Conservation (phyloP, 2,329 filamentous ascomycete genomes). For the Cladophialophora chaetospira region DNA sequence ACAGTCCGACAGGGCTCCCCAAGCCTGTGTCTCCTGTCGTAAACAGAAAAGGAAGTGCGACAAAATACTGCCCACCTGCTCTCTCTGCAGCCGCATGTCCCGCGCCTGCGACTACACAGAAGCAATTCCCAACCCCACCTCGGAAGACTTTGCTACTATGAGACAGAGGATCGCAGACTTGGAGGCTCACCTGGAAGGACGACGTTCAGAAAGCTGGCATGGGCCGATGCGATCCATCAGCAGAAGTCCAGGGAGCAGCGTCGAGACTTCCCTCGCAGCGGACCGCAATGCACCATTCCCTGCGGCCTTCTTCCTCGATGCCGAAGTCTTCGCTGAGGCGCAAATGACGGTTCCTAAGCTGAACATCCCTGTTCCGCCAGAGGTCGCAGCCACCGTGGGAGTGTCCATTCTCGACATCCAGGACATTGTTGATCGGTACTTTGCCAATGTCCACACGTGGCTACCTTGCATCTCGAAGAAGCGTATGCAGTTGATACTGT, state of each 20-base stretch:
- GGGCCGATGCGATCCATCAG: constrained; percentile 23
- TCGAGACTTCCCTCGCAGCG: background rate
- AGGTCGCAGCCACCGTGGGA: constrained; percentile 28
- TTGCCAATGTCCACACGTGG: constrained; percentile 34
- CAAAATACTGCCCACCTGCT: constrained; percentile 53
- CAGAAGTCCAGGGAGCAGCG: constrained; percentile 10
- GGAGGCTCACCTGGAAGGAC: constrained; percentile 26
- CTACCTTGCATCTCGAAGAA: constrained; percentile 34
- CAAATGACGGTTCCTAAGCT: constrained; percentile 22
- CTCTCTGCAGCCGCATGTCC: constrained; percentile 46
- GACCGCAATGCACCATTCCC: constrained; percentile 24
- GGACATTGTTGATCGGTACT: constrained; percentile 31
- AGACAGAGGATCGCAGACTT: constrained; percentile 30
- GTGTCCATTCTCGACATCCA: constrained; percentile 30
- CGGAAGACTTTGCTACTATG: constrained; percentile 28
- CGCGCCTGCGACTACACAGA: constrained; percentile 33
- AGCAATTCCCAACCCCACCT: constrained; percentile 16
- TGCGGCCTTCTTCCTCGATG: constrained; percentile 32
- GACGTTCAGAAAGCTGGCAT: constrained; percentile 22
- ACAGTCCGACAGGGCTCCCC: constrained; percentile 35
- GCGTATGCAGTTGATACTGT: constrained; percentile 27
- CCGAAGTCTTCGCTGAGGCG: constrained; percentile 26
- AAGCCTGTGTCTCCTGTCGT: constrained; percentile 49
- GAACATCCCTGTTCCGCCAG: constrained; percentile 18
- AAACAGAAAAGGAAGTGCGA: constrained; percentile 57